Percentiles rank a stretch among this genome's conserved stretches.
phyloP scores from a whole-genome alignment of 1,284 basidiomycete species.

The Sanghuangporus baumii region DNA sequence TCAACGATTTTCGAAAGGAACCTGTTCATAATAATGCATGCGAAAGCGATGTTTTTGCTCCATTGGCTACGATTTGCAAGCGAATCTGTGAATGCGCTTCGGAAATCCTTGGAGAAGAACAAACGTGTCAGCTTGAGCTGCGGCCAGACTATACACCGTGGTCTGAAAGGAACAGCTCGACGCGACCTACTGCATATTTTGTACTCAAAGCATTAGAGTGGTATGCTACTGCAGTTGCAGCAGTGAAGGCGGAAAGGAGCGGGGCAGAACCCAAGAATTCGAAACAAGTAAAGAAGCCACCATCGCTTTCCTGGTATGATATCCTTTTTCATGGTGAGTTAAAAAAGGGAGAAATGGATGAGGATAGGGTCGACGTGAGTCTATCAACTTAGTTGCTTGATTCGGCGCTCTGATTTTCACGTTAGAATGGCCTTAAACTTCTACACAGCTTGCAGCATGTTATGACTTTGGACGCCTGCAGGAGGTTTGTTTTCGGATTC shows the following conservation, averaged over 20 bases:
- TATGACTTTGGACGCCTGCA: conserved; percentile 18
- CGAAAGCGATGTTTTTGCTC: too few species aligned
- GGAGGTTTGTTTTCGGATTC: conserved; percentile 16
- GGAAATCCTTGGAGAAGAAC: too few species aligned
- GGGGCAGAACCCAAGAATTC: too few species aligned
- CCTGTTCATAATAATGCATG: neutral
- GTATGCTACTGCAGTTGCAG: neutral
- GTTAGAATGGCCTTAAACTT: conserved; percentile 17
- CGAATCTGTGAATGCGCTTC: too few species aligned
- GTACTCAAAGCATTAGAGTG: neutral
- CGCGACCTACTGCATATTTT: too few species aligned
- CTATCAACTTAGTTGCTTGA: neutral
- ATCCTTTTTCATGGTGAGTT: neutral
- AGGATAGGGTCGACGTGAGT: neutral
- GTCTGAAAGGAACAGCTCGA: too few species aligned
- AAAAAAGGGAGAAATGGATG: neutral
- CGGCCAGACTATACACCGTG: too few species aligned
- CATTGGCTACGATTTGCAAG: too few species aligned
- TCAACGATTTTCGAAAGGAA: neutral
- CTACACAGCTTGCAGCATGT: conserved; percentile 16
- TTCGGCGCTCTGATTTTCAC: neutral
- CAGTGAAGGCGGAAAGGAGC: too few species aligned
- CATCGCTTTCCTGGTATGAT: too few species aligned
- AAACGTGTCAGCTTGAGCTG: too few species aligned
- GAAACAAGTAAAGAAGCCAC: too few species aligned